Evolutionary conservation across 192 early-diverging fungal species (phyloP).

Genomic region (Phlyctochytrium planicorne): DNA sequence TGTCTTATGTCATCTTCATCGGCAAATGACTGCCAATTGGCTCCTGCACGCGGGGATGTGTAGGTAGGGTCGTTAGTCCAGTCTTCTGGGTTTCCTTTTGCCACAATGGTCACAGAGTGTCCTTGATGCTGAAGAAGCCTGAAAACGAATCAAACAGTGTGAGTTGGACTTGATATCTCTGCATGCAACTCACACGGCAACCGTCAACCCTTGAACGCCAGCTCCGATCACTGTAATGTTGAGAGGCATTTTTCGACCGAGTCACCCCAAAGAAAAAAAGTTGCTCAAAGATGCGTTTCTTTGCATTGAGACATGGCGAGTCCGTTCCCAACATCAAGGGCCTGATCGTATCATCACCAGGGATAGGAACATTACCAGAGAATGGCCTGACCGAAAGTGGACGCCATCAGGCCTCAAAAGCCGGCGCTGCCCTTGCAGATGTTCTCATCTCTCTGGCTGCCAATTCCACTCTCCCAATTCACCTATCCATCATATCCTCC

Average conservation of each 20-base stretch:
- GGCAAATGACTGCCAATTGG: constrained; percentile 64
- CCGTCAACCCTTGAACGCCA: constrained; percentile 74
- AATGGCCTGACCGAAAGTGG: constrained; percentile 56
- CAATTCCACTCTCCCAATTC: constrained; percentile 23
- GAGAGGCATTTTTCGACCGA: not conserved
- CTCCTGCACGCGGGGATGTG: constrained; percentile 55
- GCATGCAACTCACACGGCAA: constrained; percentile 35
- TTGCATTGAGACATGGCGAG: constrained; percentile 50
- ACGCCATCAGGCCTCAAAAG: constrained; percentile 32
- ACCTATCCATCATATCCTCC: constrained; percentile 46
- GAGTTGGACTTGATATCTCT: not conserved
- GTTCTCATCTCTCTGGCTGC: not conserved
- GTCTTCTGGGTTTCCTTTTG: constrained; percentile 57
- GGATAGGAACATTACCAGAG: constrained; percentile 45
- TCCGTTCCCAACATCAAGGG: constrained; percentile 55
- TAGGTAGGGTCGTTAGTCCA: constrained; percentile 30
- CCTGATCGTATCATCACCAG: constrained; percentile 53
- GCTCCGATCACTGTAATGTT: constrained; percentile 65
- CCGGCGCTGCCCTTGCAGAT: not conserved
- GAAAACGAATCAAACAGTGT: not conserved
- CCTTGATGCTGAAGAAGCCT: constrained; percentile 56
- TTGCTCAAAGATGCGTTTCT: not conserved
- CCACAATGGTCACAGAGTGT: constrained; percentile 62
- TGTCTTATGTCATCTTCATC: constrained; percentile 35
- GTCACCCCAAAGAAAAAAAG: not conserved